Evolutionary conservation across 2,329 filamentous ascomycete genomes (phyloP).

Genomic region (Aspergillus tubingensis): DNA sequence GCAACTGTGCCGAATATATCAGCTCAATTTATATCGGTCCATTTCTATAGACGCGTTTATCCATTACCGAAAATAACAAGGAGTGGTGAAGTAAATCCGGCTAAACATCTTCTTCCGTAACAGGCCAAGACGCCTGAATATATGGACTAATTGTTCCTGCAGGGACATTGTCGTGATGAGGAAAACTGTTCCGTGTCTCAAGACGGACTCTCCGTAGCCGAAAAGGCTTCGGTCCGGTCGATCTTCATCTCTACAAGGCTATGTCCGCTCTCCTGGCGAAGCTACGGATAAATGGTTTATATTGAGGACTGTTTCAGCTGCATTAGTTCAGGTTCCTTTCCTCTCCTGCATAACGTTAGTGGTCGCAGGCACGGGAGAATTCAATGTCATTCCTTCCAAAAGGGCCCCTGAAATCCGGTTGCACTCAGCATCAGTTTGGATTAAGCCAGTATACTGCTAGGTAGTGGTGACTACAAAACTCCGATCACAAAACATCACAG

Average conservation of each 20-base stretch:
- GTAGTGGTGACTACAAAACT: background rate
- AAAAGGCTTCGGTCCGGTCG: slow-evolving; percentile 14
- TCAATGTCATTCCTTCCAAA: no score
- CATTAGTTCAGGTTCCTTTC: background rate
- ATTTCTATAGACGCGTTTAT: background rate
- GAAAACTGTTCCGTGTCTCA: background rate
- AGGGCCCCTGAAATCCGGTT: no score
- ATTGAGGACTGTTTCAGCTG: background rate
- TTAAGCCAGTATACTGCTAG: background rate
- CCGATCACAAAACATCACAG: background rate
- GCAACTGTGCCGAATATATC: background rate
- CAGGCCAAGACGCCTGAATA: background rate
- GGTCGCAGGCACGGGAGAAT: background rate
- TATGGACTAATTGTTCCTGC: background rate
- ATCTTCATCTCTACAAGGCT: slow-evolving; percentile 15
- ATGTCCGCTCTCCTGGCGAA: background rate
- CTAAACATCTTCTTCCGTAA: background rate
- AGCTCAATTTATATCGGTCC: background rate
- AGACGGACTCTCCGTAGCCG: slow-evolving; percentile 18
- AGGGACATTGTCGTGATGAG: background rate
- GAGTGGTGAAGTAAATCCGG: slow-evolving; percentile 3
- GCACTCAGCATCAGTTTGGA: no score
- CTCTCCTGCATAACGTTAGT: background rate
- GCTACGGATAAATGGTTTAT: background rate
- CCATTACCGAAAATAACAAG: slow-evolving; percentile 18